phyloP scores from a whole-genome alignment of 1,284 basidiomycete species.

The Sphaerobolus stellatus region DNA sequence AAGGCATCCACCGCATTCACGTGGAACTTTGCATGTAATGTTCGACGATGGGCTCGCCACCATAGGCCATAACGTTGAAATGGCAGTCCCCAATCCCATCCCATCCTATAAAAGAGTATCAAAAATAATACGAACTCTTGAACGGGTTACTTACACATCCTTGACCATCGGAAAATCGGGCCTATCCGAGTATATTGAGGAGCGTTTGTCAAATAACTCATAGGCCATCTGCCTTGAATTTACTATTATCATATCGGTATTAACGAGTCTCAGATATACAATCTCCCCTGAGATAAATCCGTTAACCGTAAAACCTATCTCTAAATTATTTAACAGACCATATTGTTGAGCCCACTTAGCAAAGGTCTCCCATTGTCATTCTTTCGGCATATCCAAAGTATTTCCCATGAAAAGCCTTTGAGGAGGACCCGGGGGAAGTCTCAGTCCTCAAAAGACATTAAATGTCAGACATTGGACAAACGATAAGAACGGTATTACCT shows the following conservation, averaged over 20 bases:
- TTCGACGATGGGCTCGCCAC: too few species aligned
- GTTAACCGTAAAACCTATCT: background rate
- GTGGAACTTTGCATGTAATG: too few species aligned
- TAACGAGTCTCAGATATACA: background rate
- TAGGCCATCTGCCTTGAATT: conserved; percentile 27
- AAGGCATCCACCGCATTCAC: too few species aligned
- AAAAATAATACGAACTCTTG: too few species aligned
- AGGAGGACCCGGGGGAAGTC: conserved; percentile 46
- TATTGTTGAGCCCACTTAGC: conserved; percentile 44
- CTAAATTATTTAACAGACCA: conserved; percentile 36
- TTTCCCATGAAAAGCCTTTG: conserved; percentile 35
- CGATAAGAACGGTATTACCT: too few species aligned
- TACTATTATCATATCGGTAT: conserved; percentile 21
- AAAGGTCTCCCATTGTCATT: conserved; percentile 49
- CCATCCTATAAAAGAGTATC: too few species aligned
- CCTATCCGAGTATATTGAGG: conserved; percentile 25
- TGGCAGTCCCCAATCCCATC: too few species aligned
- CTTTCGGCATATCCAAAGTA: conserved; percentile 34
- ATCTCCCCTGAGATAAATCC: background rate
- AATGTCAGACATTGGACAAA: too few species aligned
- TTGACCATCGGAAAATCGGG: too few species aligned
- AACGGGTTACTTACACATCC: too few species aligned
- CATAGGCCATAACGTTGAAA: too few species aligned
- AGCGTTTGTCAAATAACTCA: conserved; percentile 28
- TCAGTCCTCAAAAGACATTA: background rate